Evolutionary conservation across 768 basidiomycete species (phyloP).

Genomic region (Coprinellus micaceus): DNA sequence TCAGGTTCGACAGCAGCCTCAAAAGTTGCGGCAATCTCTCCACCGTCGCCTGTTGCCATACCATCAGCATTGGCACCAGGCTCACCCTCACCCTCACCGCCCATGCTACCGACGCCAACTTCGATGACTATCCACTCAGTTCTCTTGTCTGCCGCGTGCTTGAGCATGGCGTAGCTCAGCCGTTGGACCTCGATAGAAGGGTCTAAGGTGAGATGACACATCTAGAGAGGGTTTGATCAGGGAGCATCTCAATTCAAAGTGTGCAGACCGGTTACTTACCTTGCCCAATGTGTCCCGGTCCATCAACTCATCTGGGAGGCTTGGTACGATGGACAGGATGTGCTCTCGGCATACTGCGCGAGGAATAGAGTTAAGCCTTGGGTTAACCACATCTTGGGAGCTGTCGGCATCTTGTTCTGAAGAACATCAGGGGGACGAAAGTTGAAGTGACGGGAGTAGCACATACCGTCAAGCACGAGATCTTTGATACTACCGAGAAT

Average conservation of each 20-base stretch:
- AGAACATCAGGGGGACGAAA: neutral
- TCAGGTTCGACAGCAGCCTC: conserved; percentile 50
- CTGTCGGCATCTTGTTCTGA: no score
- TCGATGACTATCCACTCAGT: conserved; percentile 88
- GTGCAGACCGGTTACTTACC: no score
- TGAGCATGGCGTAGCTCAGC: conserved; percentile 72
- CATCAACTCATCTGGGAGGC: conserved; percentile 60
- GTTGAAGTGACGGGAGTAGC: neutral
- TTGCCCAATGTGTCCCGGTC: conserved; percentile 61
- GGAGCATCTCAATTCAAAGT: neutral
- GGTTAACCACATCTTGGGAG: neutral
- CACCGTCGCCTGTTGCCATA: conserved; percentile 19
- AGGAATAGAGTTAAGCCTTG: conserved; percentile 43
- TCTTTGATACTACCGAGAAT: conserved; percentile 60
- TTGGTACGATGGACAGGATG: conserved; percentile 64
- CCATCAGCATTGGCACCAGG: conserved; percentile 44
- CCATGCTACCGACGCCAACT: conserved; percentile 73
- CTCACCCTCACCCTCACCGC: no score
- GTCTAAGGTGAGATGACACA: conserved; percentile 78
- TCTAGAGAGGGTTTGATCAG: conserved; percentile 37
- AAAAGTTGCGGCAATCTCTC: conserved; percentile 11
- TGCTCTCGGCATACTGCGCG: conserved; percentile 65
- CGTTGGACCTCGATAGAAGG: conserved; percentile 61
- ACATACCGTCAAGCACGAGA: conserved; percentile 40
- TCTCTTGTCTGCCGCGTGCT: conserved; percentile 62